Percentiles rank a stretch among this genome's conserved stretches.
Evolutionary conservation across 805 yeast genomes (phyloP).

Genomic region (Cyberlindnera nakhonratchasimensis): DNA sequence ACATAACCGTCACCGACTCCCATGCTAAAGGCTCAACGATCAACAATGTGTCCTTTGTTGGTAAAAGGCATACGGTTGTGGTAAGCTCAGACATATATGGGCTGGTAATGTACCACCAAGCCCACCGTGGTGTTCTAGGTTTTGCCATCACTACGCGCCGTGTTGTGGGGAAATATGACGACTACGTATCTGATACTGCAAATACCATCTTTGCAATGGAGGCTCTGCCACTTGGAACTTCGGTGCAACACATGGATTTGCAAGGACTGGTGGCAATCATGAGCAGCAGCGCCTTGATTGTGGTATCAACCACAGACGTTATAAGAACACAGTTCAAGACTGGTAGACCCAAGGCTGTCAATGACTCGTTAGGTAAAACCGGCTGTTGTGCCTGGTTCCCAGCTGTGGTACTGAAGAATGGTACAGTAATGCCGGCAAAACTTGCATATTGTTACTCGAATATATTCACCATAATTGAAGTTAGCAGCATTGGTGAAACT

Average conservation of each 20-base stretch:
- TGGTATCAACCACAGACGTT: slow-evolving; percentile 53
- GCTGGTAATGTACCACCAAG: slow-evolving; percentile 59
- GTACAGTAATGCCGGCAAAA: slow-evolving; percentile 36
- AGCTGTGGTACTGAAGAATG: slow-evolving; percentile 30
- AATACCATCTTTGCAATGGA: slow-evolving; percentile 40
- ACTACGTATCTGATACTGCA: slow-evolving; percentile 14
- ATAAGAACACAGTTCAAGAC: slow-evolving; percentile 51
- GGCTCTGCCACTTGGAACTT: slow-evolving; percentile 59
- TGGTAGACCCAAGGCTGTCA: slow-evolving; percentile 42
- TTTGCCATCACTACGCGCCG: slow-evolving; percentile 44
- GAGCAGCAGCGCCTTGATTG: slow-evolving; percentile 45
- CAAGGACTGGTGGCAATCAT: slow-evolving; percentile 60
- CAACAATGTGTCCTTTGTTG: slow-evolving; percentile 44
- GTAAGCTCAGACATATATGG: slow-evolving; percentile 56
- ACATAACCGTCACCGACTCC: slow-evolving; percentile 28
- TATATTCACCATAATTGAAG: slow-evolving; percentile 51
- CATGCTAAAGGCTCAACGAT: slow-evolving; percentile 34
- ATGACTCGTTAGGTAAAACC: slow-evolving; percentile 30
- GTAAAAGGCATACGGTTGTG: slow-evolving; percentile 51
- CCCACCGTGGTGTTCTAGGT: slow-evolving; percentile 54
- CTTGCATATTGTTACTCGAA: slow-evolving; percentile 73
- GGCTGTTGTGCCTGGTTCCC: slow-evolving; percentile 69
- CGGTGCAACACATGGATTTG: slow-evolving; percentile 49
- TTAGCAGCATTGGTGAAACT: slow-evolving; percentile 33
- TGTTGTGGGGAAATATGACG: slow-evolving; percentile 47